A percentile compares a stretch with the other conserved stretches of the same genome.
These are phyloP conservation scores for Neofusicoccum laricinum DNA, from an alignment of 2,329 filamentous ascomycete genomes.

Conservation along the genomic window DNA sequence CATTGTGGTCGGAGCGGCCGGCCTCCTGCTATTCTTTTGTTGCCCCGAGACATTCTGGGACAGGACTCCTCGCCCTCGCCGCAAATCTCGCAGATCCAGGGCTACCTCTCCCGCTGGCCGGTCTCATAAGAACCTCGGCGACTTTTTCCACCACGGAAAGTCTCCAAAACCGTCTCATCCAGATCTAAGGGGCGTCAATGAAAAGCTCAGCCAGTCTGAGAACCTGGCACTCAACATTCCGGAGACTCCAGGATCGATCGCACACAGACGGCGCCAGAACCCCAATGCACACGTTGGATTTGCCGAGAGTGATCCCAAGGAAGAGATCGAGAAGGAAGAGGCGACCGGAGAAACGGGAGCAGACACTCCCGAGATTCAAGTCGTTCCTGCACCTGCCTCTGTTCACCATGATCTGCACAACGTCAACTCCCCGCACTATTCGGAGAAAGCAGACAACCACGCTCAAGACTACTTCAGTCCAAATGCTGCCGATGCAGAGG, in stretches of 20 bases:
- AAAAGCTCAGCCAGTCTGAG: slow-evolving; percentile 15
- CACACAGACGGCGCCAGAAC: slow-evolving; percentile 23
- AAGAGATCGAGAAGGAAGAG: not conserved
- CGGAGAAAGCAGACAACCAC: slow-evolving; percentile 21
- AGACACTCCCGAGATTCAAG: not conserved
- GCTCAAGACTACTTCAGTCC: slow-evolving; percentile 25
- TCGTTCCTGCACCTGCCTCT: slow-evolving; percentile 7
- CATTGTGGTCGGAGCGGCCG: slow-evolving; percentile 71
- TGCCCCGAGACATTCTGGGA: slow-evolving; percentile 98
- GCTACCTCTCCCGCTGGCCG: not conserved
- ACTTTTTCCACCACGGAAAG: not conserved
- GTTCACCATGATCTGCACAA: slow-evolving; percentile 28
- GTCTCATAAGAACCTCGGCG: slow-evolving; percentile 15
- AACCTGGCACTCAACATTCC: not conserved
- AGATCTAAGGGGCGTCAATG: not conserved
- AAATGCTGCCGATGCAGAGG: not conserved
- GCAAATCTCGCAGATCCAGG: slow-evolving; percentile 17
- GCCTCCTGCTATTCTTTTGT: slow-evolving; percentile 77
- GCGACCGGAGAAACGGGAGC: not conserved
- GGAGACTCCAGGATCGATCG: not conserved
- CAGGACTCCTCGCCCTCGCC: slow-evolving; percentile 60
- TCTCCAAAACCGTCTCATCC: not conserved
- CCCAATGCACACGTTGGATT: slow-evolving; percentile 57
- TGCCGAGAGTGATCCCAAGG: slow-evolving; percentile 26
- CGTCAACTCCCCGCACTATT: slow-evolving; percentile 38